Evolutionary conservation across 2,329 filamentous ascomycete species (phyloP), one percentile per base, ranked within the genome.

Genomic region (Epichloe bromicola): DNA sequence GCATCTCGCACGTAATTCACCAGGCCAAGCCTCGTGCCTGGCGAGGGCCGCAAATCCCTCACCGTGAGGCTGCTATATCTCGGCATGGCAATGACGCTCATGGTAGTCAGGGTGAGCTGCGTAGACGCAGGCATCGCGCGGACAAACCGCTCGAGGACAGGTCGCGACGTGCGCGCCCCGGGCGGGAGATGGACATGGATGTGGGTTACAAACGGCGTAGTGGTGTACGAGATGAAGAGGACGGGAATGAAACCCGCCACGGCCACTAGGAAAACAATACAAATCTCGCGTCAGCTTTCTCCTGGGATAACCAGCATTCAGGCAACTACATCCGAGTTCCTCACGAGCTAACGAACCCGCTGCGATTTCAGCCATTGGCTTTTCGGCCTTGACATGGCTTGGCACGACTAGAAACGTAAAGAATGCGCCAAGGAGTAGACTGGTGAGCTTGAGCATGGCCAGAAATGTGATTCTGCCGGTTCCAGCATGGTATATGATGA

Each of bases 401-500:
- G 85, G 85, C 0, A 78, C 79, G 47, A 83, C 73, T 26, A 88
- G 67, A 48, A 83, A 67, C 56, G 73, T 74, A 59, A 86, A 86
- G 57, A 85, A 79, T 20, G 74, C 75, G 51, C 84, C 83, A 39
- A 86, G 65, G 54, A 88, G 79, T 40, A 93, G 74, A 3, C 83
- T 83, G 1, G 81, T 81, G 51, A 91, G 68, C 60, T 88, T 88
- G 55, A 86, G 65, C 61, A 81, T 78, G 46, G 83, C 85, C 44
- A 91, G 68, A 57, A 85, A 83, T 6, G 81, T 78, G 33, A 78
- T 83, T 52, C 79, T 75, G 8, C 75, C 74, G 0, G 79, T 83
- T 49, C 87, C 86, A 49, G 82, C 82, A 67, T 89, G 85, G 65
- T 87, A 94, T 55, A 94, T 77, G 57, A 88, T 74, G 30, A 90